Conservation (phyloP, 306 rosid species). For the Acacia melanoxylon region DNA sequence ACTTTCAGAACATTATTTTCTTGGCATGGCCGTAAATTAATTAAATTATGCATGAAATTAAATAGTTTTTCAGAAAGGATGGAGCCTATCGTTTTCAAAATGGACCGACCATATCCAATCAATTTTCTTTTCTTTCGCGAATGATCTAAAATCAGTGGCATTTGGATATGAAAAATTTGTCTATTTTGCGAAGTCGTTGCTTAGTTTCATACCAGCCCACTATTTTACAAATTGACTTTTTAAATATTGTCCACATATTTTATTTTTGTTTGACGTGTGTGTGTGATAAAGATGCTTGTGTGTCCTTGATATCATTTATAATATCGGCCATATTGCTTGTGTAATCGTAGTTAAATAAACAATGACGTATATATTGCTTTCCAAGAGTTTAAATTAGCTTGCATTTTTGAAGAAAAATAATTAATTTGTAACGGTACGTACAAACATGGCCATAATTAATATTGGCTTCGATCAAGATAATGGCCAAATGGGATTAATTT, state of each 20-base stretch:
- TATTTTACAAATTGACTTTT: neutral
- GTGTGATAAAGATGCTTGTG: neutral
- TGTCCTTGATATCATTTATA: neutral
- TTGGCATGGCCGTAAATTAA: neutral
- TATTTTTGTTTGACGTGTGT: neutral
- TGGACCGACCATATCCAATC: conserved; percentile 33
- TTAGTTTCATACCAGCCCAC: neutral
- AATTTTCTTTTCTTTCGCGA: neutral
- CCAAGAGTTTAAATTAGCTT: neutral
- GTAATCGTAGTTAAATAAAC: neutral
- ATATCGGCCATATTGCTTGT: neutral
- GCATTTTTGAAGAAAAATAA: neutral
- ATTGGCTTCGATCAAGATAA: neutral
- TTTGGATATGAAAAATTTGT: neutral
- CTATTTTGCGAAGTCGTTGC: conserved; percentile 1
- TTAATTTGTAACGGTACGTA: neutral
- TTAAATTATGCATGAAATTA: neutral
- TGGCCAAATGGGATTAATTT: neutral
- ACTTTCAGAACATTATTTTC: neutral
- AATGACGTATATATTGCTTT: neutral
- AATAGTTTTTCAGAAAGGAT: neutral
- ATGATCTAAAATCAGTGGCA: neutral
- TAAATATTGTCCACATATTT: neutral
- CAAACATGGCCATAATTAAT: neutral
- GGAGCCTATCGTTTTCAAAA: conserved; percentile 19